Evolutionary conservation across 148 eudicot genomes (phyloP).

Genomic region (Cornus florida): DNA sequence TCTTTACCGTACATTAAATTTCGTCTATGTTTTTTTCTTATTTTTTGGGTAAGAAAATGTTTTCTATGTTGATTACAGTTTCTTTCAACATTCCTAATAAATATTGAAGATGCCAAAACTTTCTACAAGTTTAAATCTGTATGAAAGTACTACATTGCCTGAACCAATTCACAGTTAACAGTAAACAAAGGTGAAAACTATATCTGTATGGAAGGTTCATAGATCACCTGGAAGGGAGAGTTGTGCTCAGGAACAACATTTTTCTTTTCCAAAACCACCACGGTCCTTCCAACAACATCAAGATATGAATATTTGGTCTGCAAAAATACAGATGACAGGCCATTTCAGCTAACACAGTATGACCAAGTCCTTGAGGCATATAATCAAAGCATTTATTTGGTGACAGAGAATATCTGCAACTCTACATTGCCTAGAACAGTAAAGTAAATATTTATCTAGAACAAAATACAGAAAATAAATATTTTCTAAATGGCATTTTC

Average conservation of each 20-base stretch:
- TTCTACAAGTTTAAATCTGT: too few relatives aligned
- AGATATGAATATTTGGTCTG: conserved; percentile 95
- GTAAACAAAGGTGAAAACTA: neutral
- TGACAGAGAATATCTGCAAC: neutral
- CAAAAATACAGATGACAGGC: conserved; percentile 21
- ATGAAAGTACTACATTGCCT: neutral
- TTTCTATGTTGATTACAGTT: neutral
- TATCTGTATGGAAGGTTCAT: neutral
- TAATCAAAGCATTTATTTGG: neutral
- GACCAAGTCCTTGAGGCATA: neutral
- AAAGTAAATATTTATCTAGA: neutral
- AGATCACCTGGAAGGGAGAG: conserved; percentile 77
- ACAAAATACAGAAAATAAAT: neutral
- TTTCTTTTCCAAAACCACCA: conserved; percentile 79
- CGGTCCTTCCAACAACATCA: conserved; percentile 87
- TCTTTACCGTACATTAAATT: neutral
- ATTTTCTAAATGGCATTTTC: neutral
- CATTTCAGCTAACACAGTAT: conserved; percentile 1
- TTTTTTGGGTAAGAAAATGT: too few relatives aligned
- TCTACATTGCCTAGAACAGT: neutral
- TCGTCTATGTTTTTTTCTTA: neutral
- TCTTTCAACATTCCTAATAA: neutral
- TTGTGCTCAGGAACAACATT: conserved; percentile 95
- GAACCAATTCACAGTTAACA: neutral
- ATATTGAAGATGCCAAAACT: too few relatives aligned